A percentile compares a stretch with the other conserved stretches of the same genome.
These are phyloP conservation scores for Fusarium nisikadoi DNA, from an alignment of 2,329 filamentous ascomycete species.

Conservation along the genomic window DNA sequence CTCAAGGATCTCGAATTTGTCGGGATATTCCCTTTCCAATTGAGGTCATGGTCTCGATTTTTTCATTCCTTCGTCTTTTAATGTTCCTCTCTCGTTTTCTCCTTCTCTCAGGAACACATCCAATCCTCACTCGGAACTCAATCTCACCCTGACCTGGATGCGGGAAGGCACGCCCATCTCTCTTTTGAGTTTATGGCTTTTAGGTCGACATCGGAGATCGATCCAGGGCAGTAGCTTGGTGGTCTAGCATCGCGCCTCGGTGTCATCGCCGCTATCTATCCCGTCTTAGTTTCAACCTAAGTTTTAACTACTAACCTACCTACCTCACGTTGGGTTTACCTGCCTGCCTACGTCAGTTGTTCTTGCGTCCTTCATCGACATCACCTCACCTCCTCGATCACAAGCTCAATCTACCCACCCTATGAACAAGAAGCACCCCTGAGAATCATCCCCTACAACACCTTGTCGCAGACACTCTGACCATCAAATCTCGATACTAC, in stretches of 20 bases:
- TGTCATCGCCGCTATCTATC: conserved; percentile 32
- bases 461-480: neutral
- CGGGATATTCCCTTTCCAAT: conserved; percentile 17
- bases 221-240: conserved; percentile 20
- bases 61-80: conserved; percentile 7
- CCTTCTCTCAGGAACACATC: neutral
- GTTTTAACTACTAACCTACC: neutral
- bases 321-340: neutral
- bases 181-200: conserved; percentile 5
- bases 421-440: neutral
- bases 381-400: conserved; percentile 14
- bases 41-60: neutral
- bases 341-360: conserved; percentile 6
- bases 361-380: conserved; percentile 31
- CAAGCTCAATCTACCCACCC: neutral
- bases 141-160: neutral
- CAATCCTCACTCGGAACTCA: neutral
- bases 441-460: neutral
- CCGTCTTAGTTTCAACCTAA: conserved; percentile 25
- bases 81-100: neutral
- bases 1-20: conserved; percentile 7
- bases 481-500: neutral
- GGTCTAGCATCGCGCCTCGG: conserved; percentile 31
- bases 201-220: conserved; percentile 1
- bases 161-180: conserved; percentile 11